Base-by-base conservation (phyloP, 345 rosid genomes). In the Syzygium aromaticum region DNA sequence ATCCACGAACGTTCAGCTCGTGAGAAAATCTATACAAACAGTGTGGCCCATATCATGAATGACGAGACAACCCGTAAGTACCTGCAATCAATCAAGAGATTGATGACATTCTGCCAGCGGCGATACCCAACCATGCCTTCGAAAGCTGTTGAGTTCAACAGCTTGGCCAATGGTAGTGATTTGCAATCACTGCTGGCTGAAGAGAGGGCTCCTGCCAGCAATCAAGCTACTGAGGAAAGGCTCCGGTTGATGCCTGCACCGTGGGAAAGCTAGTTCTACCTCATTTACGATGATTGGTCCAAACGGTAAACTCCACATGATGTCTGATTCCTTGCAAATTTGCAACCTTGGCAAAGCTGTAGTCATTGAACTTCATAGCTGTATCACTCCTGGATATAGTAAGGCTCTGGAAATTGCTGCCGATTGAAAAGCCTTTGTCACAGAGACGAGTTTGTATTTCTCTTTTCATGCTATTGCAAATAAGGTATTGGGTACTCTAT, bases 1-100 rank as follows among this genome's bases (percentile, higher is more conserved):
- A 98, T 98, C 89, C 99, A 98, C 52, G 99, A 98, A 89, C 98
- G 99, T 90, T 98, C 99, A 52, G 99, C 99, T 11, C 98, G 99
- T 33, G 99, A 98, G 93, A 98, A 98, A 94, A 96, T 96, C 88
- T 93, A 95, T 88, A 98, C 99, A 15, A 98, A 95, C 91, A 96
- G 98, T 92, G 99, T 98, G 51, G 99, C 98, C 53, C 99, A 98
- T 91, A 95, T 98, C 86, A 98, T 98, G 99, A 98, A 98, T 54
- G 99, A 98, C 27, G 99, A 98, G 91, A 98, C 98, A 52, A 98
- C 99, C 61, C 98, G 99, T 17, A 98, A 98, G 89, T 98, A 98
- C 92, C 91, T 98, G 87, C 99, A 98, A 86, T 96, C 99, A 0
- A 90, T 96, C 59, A 96, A 98, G 93, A 95, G 99, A 90, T 85